Evolutionary conservation across 2,329 filamentous ascomycete genomes (phyloP), one percentile per base, ranked within the genome.

Genomic region (Aspergillus sp.): DNA sequence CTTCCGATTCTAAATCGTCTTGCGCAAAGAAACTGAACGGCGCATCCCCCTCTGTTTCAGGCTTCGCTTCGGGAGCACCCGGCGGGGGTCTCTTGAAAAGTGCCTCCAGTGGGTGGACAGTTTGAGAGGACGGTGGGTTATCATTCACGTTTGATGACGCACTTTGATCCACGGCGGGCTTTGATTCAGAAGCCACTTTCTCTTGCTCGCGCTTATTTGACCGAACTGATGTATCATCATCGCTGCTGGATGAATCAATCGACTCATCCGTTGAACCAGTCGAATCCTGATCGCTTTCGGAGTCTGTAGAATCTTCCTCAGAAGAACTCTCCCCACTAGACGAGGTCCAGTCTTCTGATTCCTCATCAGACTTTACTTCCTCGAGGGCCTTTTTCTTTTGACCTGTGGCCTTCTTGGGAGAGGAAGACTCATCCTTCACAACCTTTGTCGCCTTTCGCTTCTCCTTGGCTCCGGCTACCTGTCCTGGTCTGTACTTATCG

Each of bases 91-190:
- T 86, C 78, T 97, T 98, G 83, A 96, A 99, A 2, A 98, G 84
- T 0, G 92, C 92, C 79, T 98, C 93, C 1, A 98, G 83, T 0
- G 95, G 94, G 67, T 98, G 94, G 0, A 96, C 80, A 63, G 84
- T 80, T 54, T 60, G 52, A 3, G 41, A 10, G 30, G 41, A 39
- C 21, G 60, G 48, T 51, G 49, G 10, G 36, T 57, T 41, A 38
- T 44, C 25, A 15, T 60, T 56, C 17, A 44, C 23, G 47, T 60
- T 49, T 6, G 63, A 57, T 11, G 64, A 59, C 41, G 66, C 62
- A 13, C 56, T 52, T 44, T 60, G 48, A 19, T 64, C 59, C 13
- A 61, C 62, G 8, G 65, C 57, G 11, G 62, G 57, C 15, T 64
- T 63, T 4, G 61, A 30, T 21, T 57, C 52, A 13, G 52, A n/a